Base-by-base conservation (phyloP, 163 green algal species). In the Prototheca stagnorum region DNA sequence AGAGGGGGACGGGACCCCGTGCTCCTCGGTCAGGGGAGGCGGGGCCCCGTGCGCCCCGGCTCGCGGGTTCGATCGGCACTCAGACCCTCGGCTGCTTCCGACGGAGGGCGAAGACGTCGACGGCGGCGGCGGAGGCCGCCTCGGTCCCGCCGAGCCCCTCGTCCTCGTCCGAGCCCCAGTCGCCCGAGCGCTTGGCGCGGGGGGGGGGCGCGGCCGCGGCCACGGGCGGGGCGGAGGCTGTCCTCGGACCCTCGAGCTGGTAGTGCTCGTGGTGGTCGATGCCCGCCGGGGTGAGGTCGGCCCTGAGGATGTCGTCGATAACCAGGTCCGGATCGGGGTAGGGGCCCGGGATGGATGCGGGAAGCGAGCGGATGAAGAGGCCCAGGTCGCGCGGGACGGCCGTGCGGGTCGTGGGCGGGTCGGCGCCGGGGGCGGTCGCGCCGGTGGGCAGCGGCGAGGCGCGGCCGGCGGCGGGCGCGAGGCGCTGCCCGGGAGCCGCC, bases 281-380 rank as follows among this genome's bases (percentile, higher is more conserved):
- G 27, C 55, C 70, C 0, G 53, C 56, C 5, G 67, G 46, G 0
- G 64, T 48, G 20, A 74, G 51, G 40, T 80, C 67, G 34, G 57
- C 54, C 0, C 15, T 35, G 33, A 80, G 22, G 8, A 81, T 53
- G 5, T 65, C 39, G 29, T 73, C 56, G 2, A 82, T 44, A 11
- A 84, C 52, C 3, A 53, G 37, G 15, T 78, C 65, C 44, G 74
- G 35, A 22, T 73, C 56, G 0, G 70, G 62, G 12, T 69, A 4
- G 5, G 70, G 62, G 29, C 64, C 66, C 31, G 78, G 61, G 35
- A 63, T 41, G 68, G 20, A 7, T 54, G 44, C 49, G n/a, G 53
- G 56, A 41, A 73, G 59, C 39, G 66, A 51, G 49, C 36, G 64
- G 39, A 71, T 54, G 21, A 73, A 56, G 20, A 49, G 23, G 20